These are phyloP conservation scores for Dimargaris cristalligena DNA, from an alignment of 192 early-diverging fungal species.

Conservation along the genomic window DNA sequence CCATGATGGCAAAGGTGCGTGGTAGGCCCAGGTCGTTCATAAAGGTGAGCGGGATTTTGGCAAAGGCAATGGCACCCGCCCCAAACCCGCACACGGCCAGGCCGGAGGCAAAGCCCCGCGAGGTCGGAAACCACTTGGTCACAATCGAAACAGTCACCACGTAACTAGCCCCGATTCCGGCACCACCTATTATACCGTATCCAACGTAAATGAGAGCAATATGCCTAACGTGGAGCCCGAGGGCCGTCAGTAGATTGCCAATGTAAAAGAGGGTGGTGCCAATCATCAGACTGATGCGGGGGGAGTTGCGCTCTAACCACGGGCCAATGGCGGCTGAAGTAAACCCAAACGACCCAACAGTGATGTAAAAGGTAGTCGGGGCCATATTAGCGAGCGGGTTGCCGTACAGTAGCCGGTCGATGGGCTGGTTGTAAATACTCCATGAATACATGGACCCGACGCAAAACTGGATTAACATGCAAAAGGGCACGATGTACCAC, in stretches of 20 bases:
- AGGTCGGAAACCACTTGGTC: conserved; percentile 64
- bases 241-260: conserved; percentile 46
- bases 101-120: conserved; percentile 55
- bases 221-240: conserved; percentile 36
- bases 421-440: conserved; percentile 59
- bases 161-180: conserved; percentile 53
- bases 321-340: conserved; percentile 57
- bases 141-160: conserved; percentile 58
- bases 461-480: conserved; percentile 55
- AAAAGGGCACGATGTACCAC: conserved; percentile 51
- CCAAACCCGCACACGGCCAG: conserved; percentile 67
- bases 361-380: conserved; percentile 55
- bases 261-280: conserved; percentile 47
- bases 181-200: conserved; percentile 53
- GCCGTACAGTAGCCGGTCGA: conserved; percentile 37
- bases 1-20: conserved; percentile 43
- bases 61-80: conserved; percentile 48
- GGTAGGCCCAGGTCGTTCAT: conserved; percentile 35
- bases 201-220: conserved; percentile 49
- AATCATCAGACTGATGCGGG: conserved; percentile 42
- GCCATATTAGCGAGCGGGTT: conserved; percentile 30
- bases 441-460: conserved; percentile 60
- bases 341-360: conserved; percentile 55
- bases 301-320: conserved; percentile 62
- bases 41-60: conserved; percentile 40